Conservation (phyloP, 1,284 basidiomycete genomes). For the Cerioporus squamosus region DNA sequence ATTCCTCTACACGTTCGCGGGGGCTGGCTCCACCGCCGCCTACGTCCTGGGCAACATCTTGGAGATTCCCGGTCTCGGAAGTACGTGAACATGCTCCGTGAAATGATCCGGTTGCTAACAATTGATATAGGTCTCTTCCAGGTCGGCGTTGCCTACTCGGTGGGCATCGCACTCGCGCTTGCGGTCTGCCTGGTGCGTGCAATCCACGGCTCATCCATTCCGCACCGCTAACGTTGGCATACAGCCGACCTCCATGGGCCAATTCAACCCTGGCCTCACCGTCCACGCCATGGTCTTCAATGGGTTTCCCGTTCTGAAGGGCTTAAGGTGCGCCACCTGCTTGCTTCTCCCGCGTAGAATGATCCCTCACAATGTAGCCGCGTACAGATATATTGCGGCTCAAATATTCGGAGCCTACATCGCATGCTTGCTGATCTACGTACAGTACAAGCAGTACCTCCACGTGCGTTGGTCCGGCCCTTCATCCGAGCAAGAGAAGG, state of each 20-base stretch:
- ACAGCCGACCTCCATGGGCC: conserved; percentile 61
- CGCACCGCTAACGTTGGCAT: conserved; percentile 30
- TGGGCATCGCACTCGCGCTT: conserved; percentile 67
- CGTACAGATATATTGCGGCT: conserved; percentile 59
- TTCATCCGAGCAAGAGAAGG: not conserved
- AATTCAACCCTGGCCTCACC: conserved; percentile 68
- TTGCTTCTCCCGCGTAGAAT: not conserved
- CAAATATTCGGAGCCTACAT: conserved; percentile 69
- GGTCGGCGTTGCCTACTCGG: conserved; percentile 64
- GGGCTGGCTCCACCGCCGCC: conserved; percentile 61
- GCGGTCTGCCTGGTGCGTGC: conserved; percentile 27
- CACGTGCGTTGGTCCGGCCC: conserved; percentile 30
- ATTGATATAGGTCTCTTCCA: conserved; percentile 54
- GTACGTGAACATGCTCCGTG: conserved; percentile 41
- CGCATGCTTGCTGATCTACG: conserved; percentile 61
- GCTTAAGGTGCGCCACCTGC: conserved; percentile 42
- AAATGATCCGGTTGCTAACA: not conserved
- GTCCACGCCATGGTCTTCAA: conserved; percentile 56
- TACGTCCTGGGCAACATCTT: conserved; percentile 57
- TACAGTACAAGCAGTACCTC: conserved; percentile 62
- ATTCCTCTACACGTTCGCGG: conserved; percentile 60
- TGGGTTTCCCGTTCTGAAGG: conserved; percentile 60
- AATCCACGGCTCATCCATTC: not conserved
- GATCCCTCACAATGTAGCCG: not conserved
- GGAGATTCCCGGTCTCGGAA: conserved; percentile 46